Evolutionary conservation across 75 land plant genomes (phyloP).

Genomic region (Cryptomeria japonica): DNA sequence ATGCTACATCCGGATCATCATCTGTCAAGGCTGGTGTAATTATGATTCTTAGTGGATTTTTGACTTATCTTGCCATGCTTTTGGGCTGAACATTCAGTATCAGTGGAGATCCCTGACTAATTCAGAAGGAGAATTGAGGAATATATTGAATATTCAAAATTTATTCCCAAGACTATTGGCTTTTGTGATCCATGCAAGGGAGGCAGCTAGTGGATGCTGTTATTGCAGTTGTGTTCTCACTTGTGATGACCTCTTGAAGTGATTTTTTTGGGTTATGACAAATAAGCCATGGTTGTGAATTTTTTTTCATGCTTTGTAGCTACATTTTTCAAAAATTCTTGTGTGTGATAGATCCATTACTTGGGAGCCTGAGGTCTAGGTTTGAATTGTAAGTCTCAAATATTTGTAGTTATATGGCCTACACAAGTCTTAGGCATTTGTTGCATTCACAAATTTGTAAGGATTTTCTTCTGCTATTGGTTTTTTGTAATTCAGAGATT

Average conservation of each 20-base stretch:
- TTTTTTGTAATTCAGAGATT: constrained; percentile 1
- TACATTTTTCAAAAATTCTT: background rate
- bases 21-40: background rate
- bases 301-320: constrained; percentile 1
- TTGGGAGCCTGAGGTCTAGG: background rate
- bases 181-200: background rate
- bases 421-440: constrained; percentile 7
- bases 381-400: constrained; percentile 7
- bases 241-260: constrained; percentile 3
- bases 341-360: background rate
- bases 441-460: constrained; percentile 10
- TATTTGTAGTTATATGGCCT: constrained; percentile 5
- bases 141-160: background rate
- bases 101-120: background rate
- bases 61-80: background rate
- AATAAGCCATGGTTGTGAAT: constrained; percentile 13
- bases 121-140: background rate
- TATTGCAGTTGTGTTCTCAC: background rate
- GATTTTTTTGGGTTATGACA: background rate
- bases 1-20: background rate
- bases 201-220: background rate
- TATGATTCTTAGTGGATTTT: constrained; percentile 1
- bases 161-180: constrained; percentile 5
- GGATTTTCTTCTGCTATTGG: constrained; percentile 5
- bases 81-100: background rate